A percentile compares a stretch with the other conserved stretches of the same genome.
Evolutionary conservation across 768 basidiomycete species (phyloP).

Genomic region (Tylopilus felleus): DNA sequence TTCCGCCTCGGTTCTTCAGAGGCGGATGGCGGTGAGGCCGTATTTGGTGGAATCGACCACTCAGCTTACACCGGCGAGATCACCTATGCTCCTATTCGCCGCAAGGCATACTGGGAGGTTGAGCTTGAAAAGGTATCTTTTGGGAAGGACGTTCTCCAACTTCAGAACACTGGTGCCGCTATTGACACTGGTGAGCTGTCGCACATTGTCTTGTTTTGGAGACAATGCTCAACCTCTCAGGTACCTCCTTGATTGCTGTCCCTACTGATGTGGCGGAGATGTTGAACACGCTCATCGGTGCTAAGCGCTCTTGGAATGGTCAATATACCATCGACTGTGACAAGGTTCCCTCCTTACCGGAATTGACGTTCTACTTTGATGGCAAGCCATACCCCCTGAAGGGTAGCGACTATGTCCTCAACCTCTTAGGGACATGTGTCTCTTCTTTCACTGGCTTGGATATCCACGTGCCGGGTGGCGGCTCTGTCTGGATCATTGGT

Average conservation of each 20-base stretch:
- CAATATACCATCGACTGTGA: slow-evolving; percentile 91
- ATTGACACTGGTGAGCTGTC: slow-evolving; percentile 74
- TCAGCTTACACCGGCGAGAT: slow-evolving; percentile 77
- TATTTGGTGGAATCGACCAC: slow-evolving; percentile 87
- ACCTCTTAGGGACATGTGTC: slow-evolving; percentile 91
- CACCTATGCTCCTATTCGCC: slow-evolving; percentile 83
- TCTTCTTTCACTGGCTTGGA: slow-evolving; percentile 92
- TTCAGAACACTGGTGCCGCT: slow-evolving; percentile 91
- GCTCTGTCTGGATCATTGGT: slow-evolving; percentile 90
- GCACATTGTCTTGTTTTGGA: neutral
- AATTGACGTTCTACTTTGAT: slow-evolving; percentile 78
- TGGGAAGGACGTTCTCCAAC: slow-evolving; percentile 82
- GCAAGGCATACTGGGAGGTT: slow-evolving; percentile 98
- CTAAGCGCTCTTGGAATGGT: slow-evolving; percentile 92
- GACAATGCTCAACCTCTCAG: slow-evolving; percentile 33
- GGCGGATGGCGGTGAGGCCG: slow-evolving; percentile 83
- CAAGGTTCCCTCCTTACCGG: slow-evolving; percentile 80
- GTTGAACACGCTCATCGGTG: slow-evolving; percentile 94
- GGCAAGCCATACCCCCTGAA: slow-evolving; percentile 78
- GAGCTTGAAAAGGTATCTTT: slow-evolving; percentile 85
- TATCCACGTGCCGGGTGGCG: slow-evolving; percentile 77
- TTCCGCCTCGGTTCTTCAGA: slow-evolving; percentile 91
- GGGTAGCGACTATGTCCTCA: slow-evolving; percentile 84
- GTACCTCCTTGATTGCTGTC: slow-evolving; percentile 90
- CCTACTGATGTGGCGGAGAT: slow-evolving; percentile 96